Evolutionary conservation across 2,329 filamentous ascomycete genomes (phyloP).

Genomic region (Claviceps spartinae): DNA sequence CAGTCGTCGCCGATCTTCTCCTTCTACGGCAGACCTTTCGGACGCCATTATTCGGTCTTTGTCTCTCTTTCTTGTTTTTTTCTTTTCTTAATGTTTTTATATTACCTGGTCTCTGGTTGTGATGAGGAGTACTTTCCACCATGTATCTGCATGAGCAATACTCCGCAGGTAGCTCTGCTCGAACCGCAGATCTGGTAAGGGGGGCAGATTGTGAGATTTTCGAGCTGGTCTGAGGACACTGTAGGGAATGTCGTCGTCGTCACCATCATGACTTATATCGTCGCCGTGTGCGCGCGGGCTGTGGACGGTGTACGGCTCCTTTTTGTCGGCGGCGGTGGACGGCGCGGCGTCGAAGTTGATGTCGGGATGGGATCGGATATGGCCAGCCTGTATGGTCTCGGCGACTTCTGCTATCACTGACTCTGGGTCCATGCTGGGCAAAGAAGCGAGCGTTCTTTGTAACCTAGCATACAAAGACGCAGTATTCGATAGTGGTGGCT

Average conservation of each 20-base stretch:
- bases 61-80: background rate
- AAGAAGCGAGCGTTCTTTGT: background rate
- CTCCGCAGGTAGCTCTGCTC: conserved; percentile 96
- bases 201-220: conserved; percentile 35
- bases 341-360: conserved; percentile 66
- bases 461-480: too few relatives aligned
- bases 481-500: background rate
- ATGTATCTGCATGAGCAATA: conserved; percentile 65
- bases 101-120: conserved; percentile 77
- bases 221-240: conserved; percentile 45
- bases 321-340: conserved; percentile 57
- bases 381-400: conserved; percentile 67
- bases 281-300: conserved; percentile 10
- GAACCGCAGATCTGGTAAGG: conserved; percentile 81
- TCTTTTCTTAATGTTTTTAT: background rate
- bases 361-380: conserved; percentile 61
- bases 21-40: background rate
- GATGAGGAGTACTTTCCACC: conserved; percentile 69
- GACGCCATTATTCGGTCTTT: background rate
- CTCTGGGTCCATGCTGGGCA: conserved; percentile 36
- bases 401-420: conserved; percentile 55
- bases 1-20: background rate
- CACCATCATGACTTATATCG: conserved; percentile 29
- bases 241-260: conserved; percentile 58
- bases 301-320: conserved; percentile 16